These are phyloP conservation scores for Entoloma clypeatum DNA, from an alignment of 1,284 basidiomycete genomes.

Conservation along the genomic window DNA sequence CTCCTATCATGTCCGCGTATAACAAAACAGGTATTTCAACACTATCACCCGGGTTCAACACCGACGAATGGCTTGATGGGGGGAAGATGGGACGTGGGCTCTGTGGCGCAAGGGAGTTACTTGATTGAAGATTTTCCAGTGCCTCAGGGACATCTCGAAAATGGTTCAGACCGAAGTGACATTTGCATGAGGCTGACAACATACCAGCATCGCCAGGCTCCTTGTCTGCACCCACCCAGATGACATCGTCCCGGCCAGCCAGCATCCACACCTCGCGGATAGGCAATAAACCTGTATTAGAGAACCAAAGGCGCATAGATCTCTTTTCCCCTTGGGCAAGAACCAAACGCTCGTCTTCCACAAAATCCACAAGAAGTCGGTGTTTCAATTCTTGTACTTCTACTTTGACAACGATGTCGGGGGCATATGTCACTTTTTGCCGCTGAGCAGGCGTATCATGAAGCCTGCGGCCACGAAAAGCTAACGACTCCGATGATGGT, in stretches of 20 bases:
- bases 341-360: conserved; percentile 46
- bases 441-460: conserved; percentile 69
- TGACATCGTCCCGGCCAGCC: conserved; percentile 51
- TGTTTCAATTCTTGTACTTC: conserved; percentile 60
- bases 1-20: conserved; percentile 45
- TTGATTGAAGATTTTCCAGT: conserved; percentile 41
- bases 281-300: conserved; percentile 53
- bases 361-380: conserved; percentile 53
- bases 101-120: conserved; percentile 51
- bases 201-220: conserved; percentile 7
- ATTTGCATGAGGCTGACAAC: background rate
- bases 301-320: conserved; percentile 50
- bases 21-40: conserved; percentile 48
- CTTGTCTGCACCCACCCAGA: conserved; percentile 43
- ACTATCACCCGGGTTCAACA: conserved; percentile 44
- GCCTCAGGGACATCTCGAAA: conserved; percentile 21
- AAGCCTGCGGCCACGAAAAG: conserved; percentile 60
- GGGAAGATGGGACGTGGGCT: conserved; percentile 41
- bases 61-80: conserved; percentile 34
- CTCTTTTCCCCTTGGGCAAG: conserved; percentile 64
- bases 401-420: conserved; percentile 53
- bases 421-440: conserved; percentile 60
- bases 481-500: conserved; percentile 56
- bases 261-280: conserved; percentile 71
- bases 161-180: background rate